These are phyloP conservation scores for Prunus kanzakura DNA, from an alignment of 306 rosid genomes.

Conservation along the genomic window DNA sequence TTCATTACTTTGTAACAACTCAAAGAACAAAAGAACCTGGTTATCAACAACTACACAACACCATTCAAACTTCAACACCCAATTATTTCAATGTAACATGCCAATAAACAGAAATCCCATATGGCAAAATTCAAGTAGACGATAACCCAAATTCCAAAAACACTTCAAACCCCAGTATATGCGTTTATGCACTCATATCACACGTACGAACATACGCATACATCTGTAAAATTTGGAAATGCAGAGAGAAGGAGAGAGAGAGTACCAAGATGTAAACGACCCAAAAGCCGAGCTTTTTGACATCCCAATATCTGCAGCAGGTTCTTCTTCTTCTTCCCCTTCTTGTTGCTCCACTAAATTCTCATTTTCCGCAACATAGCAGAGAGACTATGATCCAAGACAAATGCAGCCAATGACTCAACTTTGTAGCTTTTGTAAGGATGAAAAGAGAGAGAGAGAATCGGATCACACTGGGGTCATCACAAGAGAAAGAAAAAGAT, in stretches of 20 bases:
- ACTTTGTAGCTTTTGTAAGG: neutral
- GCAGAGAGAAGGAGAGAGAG: slow-evolving; percentile 4
- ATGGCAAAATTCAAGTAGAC: neutral
- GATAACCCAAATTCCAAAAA: neutral
- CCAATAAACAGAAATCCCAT: slow-evolving; percentile 2
- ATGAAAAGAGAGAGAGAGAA: neutral
- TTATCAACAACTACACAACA: neutral
- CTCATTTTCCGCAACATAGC: neutral
- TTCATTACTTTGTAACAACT: neutral
- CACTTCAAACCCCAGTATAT: neutral
- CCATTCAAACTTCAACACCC: neutral
- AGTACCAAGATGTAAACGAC: slow-evolving; percentile 16
- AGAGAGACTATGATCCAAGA: neutral
- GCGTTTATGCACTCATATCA: neutral
- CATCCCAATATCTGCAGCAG: slow-evolving; percentile 5
- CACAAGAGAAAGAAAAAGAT: neutral
- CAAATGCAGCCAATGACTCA: neutral
- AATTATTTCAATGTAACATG: neutral
- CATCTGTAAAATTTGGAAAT: neutral
- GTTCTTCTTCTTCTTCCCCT: slow-evolving; percentile 4
- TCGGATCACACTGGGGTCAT: slow-evolving; percentile 20
- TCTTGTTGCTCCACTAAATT: neutral
- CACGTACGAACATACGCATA: neutral
- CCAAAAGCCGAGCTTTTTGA: slow-evolving; percentile 7
- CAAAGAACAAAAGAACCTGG: neutral